A percentile compares a stretch with the other conserved stretches of the same genome.
phyloP scores from a whole-genome alignment of 495 filamentous ascomycete genomes.

The Aspergillus sclerotioniger region DNA sequence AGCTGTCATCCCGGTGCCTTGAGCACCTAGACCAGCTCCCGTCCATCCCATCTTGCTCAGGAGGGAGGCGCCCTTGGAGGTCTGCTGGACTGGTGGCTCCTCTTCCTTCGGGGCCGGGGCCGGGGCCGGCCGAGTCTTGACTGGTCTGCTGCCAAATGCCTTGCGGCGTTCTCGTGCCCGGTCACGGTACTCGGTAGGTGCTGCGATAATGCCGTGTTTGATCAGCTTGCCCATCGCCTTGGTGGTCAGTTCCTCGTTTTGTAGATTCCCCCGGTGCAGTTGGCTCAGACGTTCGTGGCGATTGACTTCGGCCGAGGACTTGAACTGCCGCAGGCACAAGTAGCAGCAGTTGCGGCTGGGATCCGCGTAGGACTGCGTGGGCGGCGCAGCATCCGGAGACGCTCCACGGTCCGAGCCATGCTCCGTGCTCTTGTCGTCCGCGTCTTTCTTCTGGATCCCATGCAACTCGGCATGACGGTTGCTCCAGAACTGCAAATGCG shows the following conservation, averaged over 20 bases:
- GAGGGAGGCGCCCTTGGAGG: slow-evolving; percentile 80
- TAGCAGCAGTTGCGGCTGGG: slow-evolving; percentile 69
- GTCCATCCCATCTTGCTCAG: slow-evolving; percentile 92
- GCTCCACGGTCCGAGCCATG: slow-evolving; percentile 10
- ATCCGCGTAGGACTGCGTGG: slow-evolving; percentile 66
- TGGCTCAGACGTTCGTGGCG: slow-evolving; percentile 74
- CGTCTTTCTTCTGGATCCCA: slow-evolving; percentile 46
- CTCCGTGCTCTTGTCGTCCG: slow-evolving; percentile 24
- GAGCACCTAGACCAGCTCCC: slow-evolving; percentile 76
- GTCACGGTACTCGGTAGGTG: slow-evolving; percentile 65
- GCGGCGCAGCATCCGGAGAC: slow-evolving; percentile 25
- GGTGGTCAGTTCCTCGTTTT: slow-evolving; percentile 55
- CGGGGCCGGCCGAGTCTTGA: slow-evolving; percentile 34
- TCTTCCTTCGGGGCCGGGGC: slow-evolving; percentile 32
- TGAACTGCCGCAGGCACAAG: slow-evolving; percentile 74
- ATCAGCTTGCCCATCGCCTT: slow-evolving; percentile 59
- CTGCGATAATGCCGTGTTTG: slow-evolving; percentile 45
- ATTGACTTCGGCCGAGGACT: slow-evolving; percentile 63
- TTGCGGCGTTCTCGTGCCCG: slow-evolving; percentile 79
- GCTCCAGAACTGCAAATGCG: slow-evolving; percentile 84
- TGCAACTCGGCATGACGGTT: slow-evolving; percentile 84
- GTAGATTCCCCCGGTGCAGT: slow-evolving; percentile 69
- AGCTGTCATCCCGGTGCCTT: slow-evolving; percentile 72
- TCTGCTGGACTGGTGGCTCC: slow-evolving; percentile 38
- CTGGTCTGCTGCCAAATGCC: slow-evolving; percentile 62